Evolutionary conservation across 306 rosid species (phyloP).

Genomic region (Quercus rubra): DNA sequence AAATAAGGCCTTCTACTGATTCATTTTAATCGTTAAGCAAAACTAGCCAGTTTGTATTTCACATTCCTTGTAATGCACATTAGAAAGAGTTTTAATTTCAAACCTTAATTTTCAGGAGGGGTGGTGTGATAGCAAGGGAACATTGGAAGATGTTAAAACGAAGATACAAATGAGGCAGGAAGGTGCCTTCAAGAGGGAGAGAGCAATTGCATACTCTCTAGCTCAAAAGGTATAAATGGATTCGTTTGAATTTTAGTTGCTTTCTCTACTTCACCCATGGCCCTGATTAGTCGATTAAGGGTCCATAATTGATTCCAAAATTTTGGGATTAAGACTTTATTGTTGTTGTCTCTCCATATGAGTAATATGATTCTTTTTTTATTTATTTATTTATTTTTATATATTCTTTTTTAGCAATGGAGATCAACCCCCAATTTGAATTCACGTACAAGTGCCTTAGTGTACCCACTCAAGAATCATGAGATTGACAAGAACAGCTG

Average conservation of each 20-base stretch:
- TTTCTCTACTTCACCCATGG: too few relatives aligned
- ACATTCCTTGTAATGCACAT: neutral
- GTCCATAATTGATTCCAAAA: too few relatives aligned
- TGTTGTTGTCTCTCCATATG: neutral
- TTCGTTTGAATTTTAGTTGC: neutral
- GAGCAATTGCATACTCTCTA: conserved; percentile 88
- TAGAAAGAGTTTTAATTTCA: neutral
- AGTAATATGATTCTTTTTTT: neutral
- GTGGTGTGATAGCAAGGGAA: conserved; percentile 95
- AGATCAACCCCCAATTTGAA: conserved; percentile 48
- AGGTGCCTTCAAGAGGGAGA: conserved; percentile 94
- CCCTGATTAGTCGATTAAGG: too few relatives aligned
- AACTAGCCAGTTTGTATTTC: neutral
- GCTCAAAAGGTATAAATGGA: conserved; percentile 70
- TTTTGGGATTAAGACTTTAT: neutral
- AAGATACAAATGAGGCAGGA: conserved; percentile 87
- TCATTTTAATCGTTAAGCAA: neutral
- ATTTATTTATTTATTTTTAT: neutral
- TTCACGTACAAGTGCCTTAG: conserved; percentile 28
- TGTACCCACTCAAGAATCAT: conserved; percentile 43
- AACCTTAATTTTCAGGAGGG: conserved; percentile 57
- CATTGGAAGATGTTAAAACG: conserved; percentile 66
- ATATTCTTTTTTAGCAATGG: conserved; percentile 56
- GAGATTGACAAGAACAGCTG: conserved; percentile 60
- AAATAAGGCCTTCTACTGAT: neutral